Evolutionary conservation across 768 basidiomycete species (phyloP), one percentile per base, ranked within the genome.

Genomic region (Termitomyces eurrhizus): DNA sequence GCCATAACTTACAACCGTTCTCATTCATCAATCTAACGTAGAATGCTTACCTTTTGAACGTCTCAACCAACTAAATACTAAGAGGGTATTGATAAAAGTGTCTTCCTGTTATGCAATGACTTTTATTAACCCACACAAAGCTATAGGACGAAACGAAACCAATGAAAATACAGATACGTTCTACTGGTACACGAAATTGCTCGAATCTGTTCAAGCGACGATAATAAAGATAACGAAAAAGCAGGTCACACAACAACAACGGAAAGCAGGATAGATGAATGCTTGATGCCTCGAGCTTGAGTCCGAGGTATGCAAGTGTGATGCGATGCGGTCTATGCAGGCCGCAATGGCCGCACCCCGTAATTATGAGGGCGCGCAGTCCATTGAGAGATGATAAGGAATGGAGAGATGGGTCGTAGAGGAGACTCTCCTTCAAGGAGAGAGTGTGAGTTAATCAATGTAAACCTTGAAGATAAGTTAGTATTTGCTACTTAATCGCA

Each of bases 141-240:
- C n/a, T 24, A 42, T 12, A 21, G 29, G 13, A 33, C 42, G 42
- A 32, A 54, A 55, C 29, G 18, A 55, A 42, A 32, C 3, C 2
- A n/a, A 21, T 42, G 42, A 54, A 29, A 44, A 33, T 55, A 55
- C 39, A 55, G 32, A 26, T 29, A 46, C 55, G 36, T n/a, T 18
- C 55, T 52, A 51, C 5, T 35, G 42, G 56, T 61, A 61, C 60
- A 61, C n/a, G 24, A 5, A 44, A 33, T 55, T 45, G n/a, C 18
- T 44, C 44, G 45, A 24, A 45, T 45, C 9, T 24, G 21, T 13
- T 12, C 11, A 29, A 33, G 46, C 35, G 21, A 56, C 9, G 21
- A 16, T 35, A 18, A 56, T 45, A 33, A 33, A 21, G 41, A 56
- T 35, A 33, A 21, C 32, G 16, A 35, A 2, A 44, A 24, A 36